phyloP scores from a whole-genome alignment of 768 basidiomycete species.

The Tephrocybe sp. region DNA sequence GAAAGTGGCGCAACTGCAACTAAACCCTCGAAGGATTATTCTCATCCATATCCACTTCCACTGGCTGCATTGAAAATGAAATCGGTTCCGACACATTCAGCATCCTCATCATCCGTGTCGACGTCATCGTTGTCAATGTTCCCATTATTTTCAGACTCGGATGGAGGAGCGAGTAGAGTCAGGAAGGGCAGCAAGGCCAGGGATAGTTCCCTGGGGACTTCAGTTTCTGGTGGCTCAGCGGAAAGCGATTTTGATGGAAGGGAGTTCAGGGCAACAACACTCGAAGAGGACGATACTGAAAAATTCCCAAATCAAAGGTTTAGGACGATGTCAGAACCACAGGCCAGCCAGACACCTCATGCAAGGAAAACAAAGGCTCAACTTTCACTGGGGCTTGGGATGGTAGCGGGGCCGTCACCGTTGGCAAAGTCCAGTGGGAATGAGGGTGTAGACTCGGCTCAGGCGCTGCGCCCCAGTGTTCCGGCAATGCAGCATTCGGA shows the following conservation, averaged over 20 bases:
- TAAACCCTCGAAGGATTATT: neutral
- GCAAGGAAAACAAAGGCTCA: neutral
- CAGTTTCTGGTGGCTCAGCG: constrained; percentile 7
- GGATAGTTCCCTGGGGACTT: constrained; percentile 13
- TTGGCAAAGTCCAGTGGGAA: neutral
- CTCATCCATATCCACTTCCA: no score
- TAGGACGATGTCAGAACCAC: constrained; percentile 16
- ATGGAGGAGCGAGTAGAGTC: neutral
- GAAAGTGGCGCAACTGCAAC: neutral
- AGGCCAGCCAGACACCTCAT: neutral
- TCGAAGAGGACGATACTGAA: neutral
- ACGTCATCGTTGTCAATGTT: constrained; percentile 10
- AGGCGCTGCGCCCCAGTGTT: neutral
- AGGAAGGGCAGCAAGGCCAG: neutral
- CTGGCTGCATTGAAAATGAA: neutral
- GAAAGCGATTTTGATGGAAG: neutral
- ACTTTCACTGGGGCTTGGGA: neutral
- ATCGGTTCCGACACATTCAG: neutral
- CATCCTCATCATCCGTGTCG: neutral
- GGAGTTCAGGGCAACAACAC: no score
- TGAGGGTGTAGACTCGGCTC: neutral
- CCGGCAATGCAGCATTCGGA: neutral
- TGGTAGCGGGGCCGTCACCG: constrained; percentile 8
- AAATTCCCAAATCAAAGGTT: neutral
- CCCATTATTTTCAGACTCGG: constrained; percentile 16